These are phyloP conservation scores for Tephrocybe sp. DNA, from an alignment of 768 basidiomycete genomes.

Conservation along the genomic window DNA sequence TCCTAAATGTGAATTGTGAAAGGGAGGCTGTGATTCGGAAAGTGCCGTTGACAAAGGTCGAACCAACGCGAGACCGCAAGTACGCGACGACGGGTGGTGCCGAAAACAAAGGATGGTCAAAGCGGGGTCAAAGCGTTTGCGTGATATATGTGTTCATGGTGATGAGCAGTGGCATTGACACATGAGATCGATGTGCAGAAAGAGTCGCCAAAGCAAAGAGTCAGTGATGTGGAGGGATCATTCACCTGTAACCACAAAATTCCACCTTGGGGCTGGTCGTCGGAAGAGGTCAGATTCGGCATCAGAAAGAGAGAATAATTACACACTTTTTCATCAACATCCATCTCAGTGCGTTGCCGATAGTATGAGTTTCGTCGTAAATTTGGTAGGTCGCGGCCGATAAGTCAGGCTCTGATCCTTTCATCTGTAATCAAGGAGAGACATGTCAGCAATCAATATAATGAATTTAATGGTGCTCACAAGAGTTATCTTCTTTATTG, in stretches of 20 bases:
- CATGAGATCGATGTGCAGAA: not conserved
- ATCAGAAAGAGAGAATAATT: not conserved
- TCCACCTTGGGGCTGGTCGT: conserved; percentile 83
- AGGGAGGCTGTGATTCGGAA: conserved; percentile 4
- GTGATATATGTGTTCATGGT: not conserved
- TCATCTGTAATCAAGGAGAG: conserved; percentile 54
- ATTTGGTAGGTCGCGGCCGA: conserved; percentile 91
- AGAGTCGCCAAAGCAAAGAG: conserved; percentile 9
- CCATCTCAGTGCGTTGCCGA: conserved; percentile 94
- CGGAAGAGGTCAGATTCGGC: conserved; percentile 6
- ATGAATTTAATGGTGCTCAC: conserved; percentile 25
- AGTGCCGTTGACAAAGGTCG: conserved; percentile 9
- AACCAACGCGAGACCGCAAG: not conserved
- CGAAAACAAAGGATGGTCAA: not conserved
- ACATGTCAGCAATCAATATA: not conserved
- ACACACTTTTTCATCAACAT: conserved; percentile 99
- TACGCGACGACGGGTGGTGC: not conserved
- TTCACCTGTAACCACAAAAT: conserved; percentile 95
- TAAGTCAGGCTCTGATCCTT: conserved; percentile 76
- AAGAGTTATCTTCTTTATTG: conserved; percentile 41
- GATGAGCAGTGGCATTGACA: not conserved
- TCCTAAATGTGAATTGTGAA: not conserved
- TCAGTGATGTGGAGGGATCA: conserved; percentile 4
- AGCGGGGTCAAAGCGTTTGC: not conserved
- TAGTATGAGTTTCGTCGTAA: conserved; percentile 91